Percentiles rank a stretch among this genome's conserved stretches.
Evolutionary conservation across 257 asterid genomes (phyloP).

Genomic region (Scutellaria baicalensis): DNA sequence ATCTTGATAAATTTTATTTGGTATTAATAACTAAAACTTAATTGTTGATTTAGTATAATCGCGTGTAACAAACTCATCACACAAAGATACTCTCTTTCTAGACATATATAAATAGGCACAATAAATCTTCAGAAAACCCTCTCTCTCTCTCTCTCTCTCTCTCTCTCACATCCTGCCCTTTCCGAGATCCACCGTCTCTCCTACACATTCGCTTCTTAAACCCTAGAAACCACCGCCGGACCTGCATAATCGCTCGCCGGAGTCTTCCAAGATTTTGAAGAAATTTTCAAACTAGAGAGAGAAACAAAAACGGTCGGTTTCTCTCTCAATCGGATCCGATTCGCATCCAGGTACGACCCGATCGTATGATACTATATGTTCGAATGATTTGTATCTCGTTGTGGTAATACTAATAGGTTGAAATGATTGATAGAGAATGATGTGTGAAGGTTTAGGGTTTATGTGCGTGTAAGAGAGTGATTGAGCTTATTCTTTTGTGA

Average conservation of each 20-base stretch:
- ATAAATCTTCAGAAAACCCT: slow-evolving; percentile 17
- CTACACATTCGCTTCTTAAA: slow-evolving; percentile 28
- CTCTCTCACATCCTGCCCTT: background rate
- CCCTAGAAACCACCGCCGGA: slow-evolving; percentile 45
- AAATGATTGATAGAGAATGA: background rate
- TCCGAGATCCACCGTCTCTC: slow-evolving; percentile 23
- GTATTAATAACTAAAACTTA: too few species aligned
- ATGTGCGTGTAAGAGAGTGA: background rate
- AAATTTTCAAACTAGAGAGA: slow-evolving; percentile 16
- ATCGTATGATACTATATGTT: slow-evolving; percentile 18
- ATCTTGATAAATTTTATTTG: too few species aligned
- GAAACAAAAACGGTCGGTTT: slow-evolving; percentile 24
- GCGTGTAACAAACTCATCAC: too few species aligned
- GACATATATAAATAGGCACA: background rate
- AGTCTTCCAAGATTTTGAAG: background rate
- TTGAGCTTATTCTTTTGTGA: slow-evolving; percentile 11
- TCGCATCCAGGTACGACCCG: slow-evolving; percentile 43
- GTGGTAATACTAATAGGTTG: background rate
- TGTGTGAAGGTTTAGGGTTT: slow-evolving; percentile 1
- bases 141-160: background rate
- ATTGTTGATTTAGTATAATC: too few species aligned
- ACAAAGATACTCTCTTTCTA: too few species aligned
- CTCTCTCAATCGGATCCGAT: slow-evolving; percentile 38
- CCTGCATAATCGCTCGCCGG: slow-evolving; percentile 6
- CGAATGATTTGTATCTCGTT: background rate